These are phyloP conservation scores for Actinomortierella ambigua DNA, from an alignment of 371 early-diverging fungal genomes.

Conservation along the genomic window DNA sequence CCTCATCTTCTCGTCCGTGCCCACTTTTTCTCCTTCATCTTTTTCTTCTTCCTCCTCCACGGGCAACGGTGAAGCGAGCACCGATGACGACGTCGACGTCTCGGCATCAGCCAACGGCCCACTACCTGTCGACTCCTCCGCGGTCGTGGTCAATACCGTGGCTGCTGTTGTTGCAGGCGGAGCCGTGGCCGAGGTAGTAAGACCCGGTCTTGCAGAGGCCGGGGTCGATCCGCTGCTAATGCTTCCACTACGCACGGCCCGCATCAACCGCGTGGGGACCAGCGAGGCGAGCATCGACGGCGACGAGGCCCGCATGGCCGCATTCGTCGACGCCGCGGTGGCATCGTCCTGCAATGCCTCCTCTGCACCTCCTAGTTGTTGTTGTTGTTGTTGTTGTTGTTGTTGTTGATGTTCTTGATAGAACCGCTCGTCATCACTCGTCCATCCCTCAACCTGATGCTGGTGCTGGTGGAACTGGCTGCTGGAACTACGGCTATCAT, in stretches of 20 bases:
- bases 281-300: slow-evolving; percentile 43
- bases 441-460: slow-evolving; percentile 16
- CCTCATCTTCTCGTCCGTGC: no score
- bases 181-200: background rate
- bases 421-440: slow-evolving; percentile 30
- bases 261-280: slow-evolving; percentile 38
- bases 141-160: background rate
- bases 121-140: background rate
- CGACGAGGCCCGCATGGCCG: slow-evolving; percentile 9
- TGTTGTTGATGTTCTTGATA: slow-evolving; percentile 12
- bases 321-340: slow-evolving; percentile 14
- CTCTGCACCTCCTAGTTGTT: background rate
- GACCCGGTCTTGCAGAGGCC: background rate
- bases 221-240: slow-evolving; percentile 8
- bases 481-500: no score
- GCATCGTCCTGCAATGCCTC: slow-evolving; percentile 15
- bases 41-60: slow-evolving; percentile 21
- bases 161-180: slow-evolving; percentile 8
- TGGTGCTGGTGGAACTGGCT: slow-evolving; percentile 19
- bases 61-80: slow-evolving; percentile 11
- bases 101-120: no score
- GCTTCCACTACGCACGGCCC: slow-evolving; percentile 38
- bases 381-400: background rate
- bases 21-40: no score
- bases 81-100: no score